Evolutionary conservation across 148 eudicot genomes (phyloP), one percentile per base, ranked within the genome.

Genomic region (Hydrangea macrophylla): DNA sequence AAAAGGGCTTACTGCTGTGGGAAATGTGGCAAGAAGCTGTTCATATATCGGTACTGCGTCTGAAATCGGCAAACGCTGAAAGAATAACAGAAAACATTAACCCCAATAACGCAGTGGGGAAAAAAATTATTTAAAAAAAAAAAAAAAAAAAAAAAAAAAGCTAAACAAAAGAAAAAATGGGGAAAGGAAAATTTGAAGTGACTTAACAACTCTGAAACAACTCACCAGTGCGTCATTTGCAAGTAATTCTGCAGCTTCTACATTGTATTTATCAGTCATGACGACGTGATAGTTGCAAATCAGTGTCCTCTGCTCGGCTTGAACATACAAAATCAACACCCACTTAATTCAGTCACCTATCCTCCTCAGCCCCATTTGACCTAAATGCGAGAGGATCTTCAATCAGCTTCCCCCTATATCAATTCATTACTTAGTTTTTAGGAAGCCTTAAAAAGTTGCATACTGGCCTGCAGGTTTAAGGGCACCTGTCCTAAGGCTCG

Each of bases 11-110:
- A 94, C 99, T 77, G 99, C 89, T 27, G 99, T 94, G 23, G 99
- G 99, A 69, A 85, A 94, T 11, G 86, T 81, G 65, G 86, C 69
- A 61, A 94, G 66, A 69, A 94, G 99, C 68, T 89, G 90, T 81
- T 94, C 99, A 57, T 87, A 94, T 58, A 89, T 80, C 0, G 96
- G 90, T 31, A 76, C 83, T 18, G 99, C 92, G 65, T 87, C 99
- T 31, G 81, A 66, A 26, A 94, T 83, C 23, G 91, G 83, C 82
- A 89, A 69, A 65, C 76, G 93, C 99, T 94, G 55, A 37, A 71
- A 69, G 63, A 56, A 20, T 63, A 56, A 35, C 1, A 42, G 31
- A 30, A 36, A 60, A 2, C 1, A 17, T n/a, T n/a, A n/a, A n/a
- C n/a, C n/a, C n/a, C n/a, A n/a, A n/a, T n/a, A n/a, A n/a, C n/a